Evolutionary conservation across 2,329 filamentous ascomycete species (phyloP).

Genomic region (Ophiocordyceps camponoti-rufipedis): DNA sequence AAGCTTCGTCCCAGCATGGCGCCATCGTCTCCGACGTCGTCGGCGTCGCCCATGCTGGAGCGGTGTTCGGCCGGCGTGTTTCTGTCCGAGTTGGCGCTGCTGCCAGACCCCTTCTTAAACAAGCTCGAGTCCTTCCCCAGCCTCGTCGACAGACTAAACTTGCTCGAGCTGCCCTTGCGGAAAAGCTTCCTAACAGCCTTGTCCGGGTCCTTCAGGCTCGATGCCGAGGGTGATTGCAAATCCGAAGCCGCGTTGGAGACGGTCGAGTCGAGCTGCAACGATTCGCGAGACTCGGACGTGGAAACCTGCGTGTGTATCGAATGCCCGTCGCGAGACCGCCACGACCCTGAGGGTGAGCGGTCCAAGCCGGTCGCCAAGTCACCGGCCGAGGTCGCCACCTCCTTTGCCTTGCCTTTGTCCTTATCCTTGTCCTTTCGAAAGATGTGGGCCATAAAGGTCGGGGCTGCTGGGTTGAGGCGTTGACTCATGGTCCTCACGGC

Average conservation of each 20-base stretch:
- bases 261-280: constrained; percentile 33
- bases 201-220: constrained; percentile 29
- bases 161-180: constrained; percentile 46
- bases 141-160: constrained; percentile 43
- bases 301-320: constrained; percentile 41
- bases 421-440: constrained; percentile 27
- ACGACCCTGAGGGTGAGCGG: constrained; percentile 32
- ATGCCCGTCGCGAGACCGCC: constrained; percentile 35
- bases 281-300: constrained; percentile 41
- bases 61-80: constrained; percentile 34
- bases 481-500: constrained; percentile 28
- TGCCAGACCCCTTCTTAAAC: constrained; percentile 42
- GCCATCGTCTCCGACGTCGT: constrained; percentile 30
- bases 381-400: constrained; percentile 17
- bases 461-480: constrained; percentile 72
- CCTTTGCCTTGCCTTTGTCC: constrained; percentile 17
- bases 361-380: constrained; percentile 19
- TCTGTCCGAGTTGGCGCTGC: constrained; percentile 37
- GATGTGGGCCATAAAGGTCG: constrained; percentile 65
- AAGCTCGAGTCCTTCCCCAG: constrained; percentile 33
- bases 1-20: constrained; percentile 28
- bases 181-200: constrained; percentile 43
- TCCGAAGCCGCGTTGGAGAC: constrained; percentile 41
- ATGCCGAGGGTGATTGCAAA: constrained; percentile 19
- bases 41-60: constrained; percentile 37